Percentiles rank a stretch among this genome's conserved stretches.
These are phyloP conservation scores for Melanopsichium pennsylvanicum DNA, from an alignment of 1,284 basidiomycete species.

Conservation along the genomic window DNA sequence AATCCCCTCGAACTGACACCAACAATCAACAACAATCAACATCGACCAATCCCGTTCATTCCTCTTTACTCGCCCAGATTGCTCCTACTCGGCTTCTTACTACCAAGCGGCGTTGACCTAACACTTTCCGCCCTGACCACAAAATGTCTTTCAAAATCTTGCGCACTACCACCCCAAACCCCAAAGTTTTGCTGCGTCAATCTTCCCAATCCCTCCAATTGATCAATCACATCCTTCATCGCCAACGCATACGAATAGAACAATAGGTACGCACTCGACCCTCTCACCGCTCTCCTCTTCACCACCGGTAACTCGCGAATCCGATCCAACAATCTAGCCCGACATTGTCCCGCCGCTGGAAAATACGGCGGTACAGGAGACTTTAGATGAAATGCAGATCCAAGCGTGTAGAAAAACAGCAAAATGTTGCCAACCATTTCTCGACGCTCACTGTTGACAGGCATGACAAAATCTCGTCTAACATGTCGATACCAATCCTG, in stretches of 20 bases:
- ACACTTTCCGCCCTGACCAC: slow-evolving; percentile 16
- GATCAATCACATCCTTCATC: slow-evolving; percentile 71
- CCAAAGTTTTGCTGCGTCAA: slow-evolving; percentile 57
- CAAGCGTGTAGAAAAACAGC: slow-evolving; percentile 86
- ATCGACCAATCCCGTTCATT: no score
- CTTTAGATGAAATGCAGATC: slow-evolving; percentile 85
- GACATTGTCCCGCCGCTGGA: slow-evolving; percentile 84
- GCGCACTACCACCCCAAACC: slow-evolving; percentile 50
- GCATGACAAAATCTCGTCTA: slow-evolving; percentile 78
- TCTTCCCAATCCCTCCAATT: slow-evolving; percentile 46
- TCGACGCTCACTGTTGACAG: slow-evolving; percentile 77
- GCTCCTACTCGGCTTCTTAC: slow-evolving; percentile 21
- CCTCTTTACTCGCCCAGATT: slow-evolving; percentile 8
- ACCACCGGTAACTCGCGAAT: slow-evolving; percentile 77
- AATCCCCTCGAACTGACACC: no score
- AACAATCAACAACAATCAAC: no score
- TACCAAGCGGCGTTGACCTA: slow-evolving; percentile 18
- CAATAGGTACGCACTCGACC: slow-evolving; percentile 78
- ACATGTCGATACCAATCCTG: slow-evolving; percentile 89
- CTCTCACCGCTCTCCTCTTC: slow-evolving; percentile 70
- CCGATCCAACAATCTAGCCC: slow-evolving; percentile 73
- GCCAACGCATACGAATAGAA: slow-evolving; percentile 93
- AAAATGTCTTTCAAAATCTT: slow-evolving; percentile 56
- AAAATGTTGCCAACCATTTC: slow-evolving; percentile 92
- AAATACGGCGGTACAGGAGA: slow-evolving; percentile 92